These are phyloP conservation scores for Fusarium sulawesiense DNA, from an alignment of 2,329 filamentous ascomycete genomes.

Conservation along the genomic window DNA sequence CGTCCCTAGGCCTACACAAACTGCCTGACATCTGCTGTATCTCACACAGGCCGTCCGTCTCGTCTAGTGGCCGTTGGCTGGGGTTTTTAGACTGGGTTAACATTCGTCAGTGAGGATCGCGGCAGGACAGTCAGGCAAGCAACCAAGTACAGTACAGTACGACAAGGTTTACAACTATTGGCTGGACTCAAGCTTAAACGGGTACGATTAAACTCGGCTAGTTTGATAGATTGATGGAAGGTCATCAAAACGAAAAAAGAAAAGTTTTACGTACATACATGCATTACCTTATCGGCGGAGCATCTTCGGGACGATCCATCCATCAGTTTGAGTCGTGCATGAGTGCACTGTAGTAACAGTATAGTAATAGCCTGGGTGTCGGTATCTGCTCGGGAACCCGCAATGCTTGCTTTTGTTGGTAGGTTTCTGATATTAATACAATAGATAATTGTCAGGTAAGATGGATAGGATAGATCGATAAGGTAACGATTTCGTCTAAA, in stretches of 20 bases:
- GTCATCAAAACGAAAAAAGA: slow-evolving; percentile 24
- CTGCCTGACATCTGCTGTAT: slow-evolving; percentile 22
- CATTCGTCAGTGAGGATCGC: slow-evolving; percentile 30
- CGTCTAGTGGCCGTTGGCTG: slow-evolving; percentile 45
- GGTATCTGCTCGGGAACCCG: slow-evolving; percentile 33
- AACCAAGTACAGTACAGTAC: slow-evolving; percentile 20
- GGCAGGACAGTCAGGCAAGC: slow-evolving; percentile 13
- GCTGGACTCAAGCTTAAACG: slow-evolving; percentile 22
- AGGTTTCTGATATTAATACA: background rate
- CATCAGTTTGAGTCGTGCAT: slow-evolving; percentile 11
- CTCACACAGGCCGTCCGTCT: slow-evolving; percentile 12
- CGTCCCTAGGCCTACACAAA: slow-evolving; percentile 22
- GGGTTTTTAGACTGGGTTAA: slow-evolving; percentile 23
- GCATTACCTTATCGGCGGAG: slow-evolving; percentile 43
- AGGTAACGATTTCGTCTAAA: background rate
- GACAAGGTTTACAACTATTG: slow-evolving; percentile 30
- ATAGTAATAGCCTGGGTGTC: slow-evolving; percentile 18
- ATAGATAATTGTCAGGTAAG: slow-evolving; percentile 19
- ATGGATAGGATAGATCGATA: slow-evolving; percentile 5
- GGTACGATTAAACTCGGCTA: slow-evolving; percentile 21
- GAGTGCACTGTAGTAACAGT: slow-evolving; percentile 3
- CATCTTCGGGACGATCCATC: slow-evolving; percentile 43
- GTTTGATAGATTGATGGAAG: slow-evolving; percentile 16
- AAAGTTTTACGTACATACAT: slow-evolving; percentile 38
- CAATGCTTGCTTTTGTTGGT: slow-evolving; percentile 17